Evolutionary conservation across 257 asterid species (phyloP).

Genomic region (Ophiorrhiza pumila): DNA sequence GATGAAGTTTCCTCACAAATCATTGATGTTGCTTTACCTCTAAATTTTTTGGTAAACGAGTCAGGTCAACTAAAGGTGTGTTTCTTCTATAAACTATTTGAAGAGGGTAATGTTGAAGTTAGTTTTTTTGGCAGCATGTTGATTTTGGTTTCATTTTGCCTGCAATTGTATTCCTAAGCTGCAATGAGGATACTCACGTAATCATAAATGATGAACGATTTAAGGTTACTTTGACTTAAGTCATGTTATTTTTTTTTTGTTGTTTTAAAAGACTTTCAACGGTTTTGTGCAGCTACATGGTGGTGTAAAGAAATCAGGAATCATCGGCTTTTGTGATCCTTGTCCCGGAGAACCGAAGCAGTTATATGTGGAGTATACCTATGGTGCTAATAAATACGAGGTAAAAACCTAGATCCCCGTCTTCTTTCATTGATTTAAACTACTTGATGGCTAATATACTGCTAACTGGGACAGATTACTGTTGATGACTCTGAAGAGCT

Average conservation of each 20-base stretch:
- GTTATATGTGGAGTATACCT: constrained; percentile 64
- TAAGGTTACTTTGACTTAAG: not conserved
- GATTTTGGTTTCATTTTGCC: not conserved
- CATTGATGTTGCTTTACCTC: constrained; percentile 77
- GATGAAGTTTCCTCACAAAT: constrained; percentile 59
- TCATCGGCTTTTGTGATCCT: constrained; percentile 99
- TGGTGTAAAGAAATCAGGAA: constrained; percentile 90
- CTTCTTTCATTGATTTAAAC: not conserved
- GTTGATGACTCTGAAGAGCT: constrained; percentile 75
- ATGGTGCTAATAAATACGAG: constrained; percentile 52
- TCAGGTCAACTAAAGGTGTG: constrained; percentile 87
- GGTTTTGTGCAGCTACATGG: constrained; percentile 66
- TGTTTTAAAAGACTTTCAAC: not conserved
- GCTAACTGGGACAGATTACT: constrained; percentile 45
- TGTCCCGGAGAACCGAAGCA: constrained; percentile 85
- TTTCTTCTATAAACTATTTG: constrained; percentile 9
- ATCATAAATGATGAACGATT: not conserved
- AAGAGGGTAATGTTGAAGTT: not conserved
- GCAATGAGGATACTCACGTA: not conserved
- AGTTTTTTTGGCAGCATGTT: not conserved
- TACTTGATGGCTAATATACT: constrained; percentile 9
- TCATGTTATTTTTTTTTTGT: not conserved
- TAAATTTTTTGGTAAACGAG: constrained; percentile 79
- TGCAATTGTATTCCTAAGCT: not conserved
- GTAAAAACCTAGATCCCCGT: constrained; percentile 30